phyloP scores from a whole-genome alignment of 192 early-diverging fungal genomes.

The Linderina pennispora region DNA sequence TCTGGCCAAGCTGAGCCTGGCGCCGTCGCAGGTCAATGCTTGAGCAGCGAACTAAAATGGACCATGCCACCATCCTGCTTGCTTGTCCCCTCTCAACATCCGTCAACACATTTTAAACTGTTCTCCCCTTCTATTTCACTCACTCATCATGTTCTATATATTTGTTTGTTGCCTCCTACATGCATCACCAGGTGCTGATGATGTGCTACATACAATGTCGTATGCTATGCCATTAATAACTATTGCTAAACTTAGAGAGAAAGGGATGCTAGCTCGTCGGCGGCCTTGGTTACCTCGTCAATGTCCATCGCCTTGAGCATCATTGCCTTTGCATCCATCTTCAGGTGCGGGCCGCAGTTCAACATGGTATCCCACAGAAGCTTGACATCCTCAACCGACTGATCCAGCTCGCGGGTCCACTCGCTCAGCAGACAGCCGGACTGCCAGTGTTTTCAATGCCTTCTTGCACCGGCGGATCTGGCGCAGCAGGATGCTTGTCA shows the following conservation, averaged over 20 bases:
- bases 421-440: not conserved
- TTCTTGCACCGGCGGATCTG: not conserved
- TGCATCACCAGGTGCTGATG: too few species aligned
- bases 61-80: too few species aligned
- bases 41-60: too few species aligned
- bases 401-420: not conserved
- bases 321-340: not conserved
- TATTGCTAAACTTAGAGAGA: too few species aligned
- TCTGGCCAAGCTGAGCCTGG: slow-evolving; percentile 29
- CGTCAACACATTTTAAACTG: too few species aligned
- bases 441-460: not conserved
- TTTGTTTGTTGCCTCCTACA: too few species aligned
- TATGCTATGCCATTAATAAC: too few species aligned
- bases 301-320: not conserved
- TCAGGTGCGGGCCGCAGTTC: not conserved
- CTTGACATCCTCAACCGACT: not conserved
- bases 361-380: not conserved
- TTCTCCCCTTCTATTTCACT: too few species aligned
- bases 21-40: too few species aligned
- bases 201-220: too few species aligned
- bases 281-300: not conserved
- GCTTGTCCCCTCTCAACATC: too few species aligned
- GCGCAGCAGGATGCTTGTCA: not conserved
- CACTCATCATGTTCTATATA: too few species aligned
- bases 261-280: not conserved